These are phyloP conservation scores for Cryptosporidium sp. DNA, from an alignment of 169 alveolate species.

Conservation along the genomic window DNA sequence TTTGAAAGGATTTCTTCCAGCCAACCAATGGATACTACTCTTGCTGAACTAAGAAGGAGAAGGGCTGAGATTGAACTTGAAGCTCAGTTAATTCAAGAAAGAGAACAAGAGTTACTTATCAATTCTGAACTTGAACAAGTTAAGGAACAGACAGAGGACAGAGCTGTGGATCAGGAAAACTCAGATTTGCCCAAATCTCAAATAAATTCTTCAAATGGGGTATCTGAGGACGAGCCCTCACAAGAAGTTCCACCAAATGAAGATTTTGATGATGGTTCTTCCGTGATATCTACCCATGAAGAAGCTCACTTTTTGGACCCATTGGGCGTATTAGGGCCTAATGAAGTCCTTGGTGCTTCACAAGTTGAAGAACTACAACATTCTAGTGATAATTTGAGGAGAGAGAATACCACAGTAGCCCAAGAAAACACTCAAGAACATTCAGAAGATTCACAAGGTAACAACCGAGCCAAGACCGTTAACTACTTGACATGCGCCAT, in stretches of 20 bases:
- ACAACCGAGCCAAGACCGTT: not conserved
- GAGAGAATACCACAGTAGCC: not conserved
- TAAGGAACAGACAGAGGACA: not conserved
- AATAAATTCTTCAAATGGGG: not conserved
- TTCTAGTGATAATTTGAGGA: not conserved
- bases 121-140: not conserved
- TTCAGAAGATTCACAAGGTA: not conserved
- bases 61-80: slow-evolving; percentile 57
- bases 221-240: not conserved
- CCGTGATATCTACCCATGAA: not conserved
- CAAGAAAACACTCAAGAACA: slow-evolving; percentile 7
- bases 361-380: not conserved
- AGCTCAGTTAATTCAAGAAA: not conserved
- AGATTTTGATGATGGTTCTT: slow-evolving; percentile 1
- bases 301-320: slow-evolving; percentile 18
- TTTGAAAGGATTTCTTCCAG: slow-evolving; percentile 47
- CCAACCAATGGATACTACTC: slow-evolving; percentile 67
- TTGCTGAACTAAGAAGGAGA: slow-evolving; percentile 62
- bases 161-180: not conserved
- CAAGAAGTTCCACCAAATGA: not conserved
- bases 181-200: not conserved
- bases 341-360: not conserved
- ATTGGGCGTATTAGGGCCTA: not conserved
- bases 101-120: not conserved
- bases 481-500: slow-evolving; percentile 10